Conservation (phyloP, 495 filamentous ascomycete species). For the Daldinia decipiens region DNA sequence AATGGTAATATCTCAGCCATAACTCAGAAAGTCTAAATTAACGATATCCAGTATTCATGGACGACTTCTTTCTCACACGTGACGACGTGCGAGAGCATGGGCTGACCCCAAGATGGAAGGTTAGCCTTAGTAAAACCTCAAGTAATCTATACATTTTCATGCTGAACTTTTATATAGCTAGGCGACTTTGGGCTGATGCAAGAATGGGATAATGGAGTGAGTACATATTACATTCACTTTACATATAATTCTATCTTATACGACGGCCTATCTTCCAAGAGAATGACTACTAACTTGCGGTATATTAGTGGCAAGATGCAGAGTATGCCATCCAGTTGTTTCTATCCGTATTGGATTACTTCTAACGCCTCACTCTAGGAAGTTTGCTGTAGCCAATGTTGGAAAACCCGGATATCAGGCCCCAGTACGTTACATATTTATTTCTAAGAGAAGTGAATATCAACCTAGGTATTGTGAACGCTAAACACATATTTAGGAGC, state of each 20-base stretch:
- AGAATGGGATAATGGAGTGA: constrained; percentile 30
- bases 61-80: background rate
- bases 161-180: constrained; percentile 17
- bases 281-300: constrained; percentile 4
- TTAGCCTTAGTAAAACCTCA: background rate
- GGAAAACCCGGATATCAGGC: constrained; percentile 31
- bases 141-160: background rate
- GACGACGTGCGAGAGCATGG: constrained; percentile 20
- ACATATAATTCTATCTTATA: background rate
- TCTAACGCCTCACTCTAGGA: constrained; percentile 17
- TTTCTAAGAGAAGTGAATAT: background rate
- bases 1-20: constrained; percentile 17
- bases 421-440: constrained; percentile 21
- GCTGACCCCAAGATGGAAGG: constrained; percentile 21
- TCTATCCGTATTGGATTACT: background rate
- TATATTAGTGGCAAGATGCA: constrained; percentile 16
- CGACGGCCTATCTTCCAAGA: background rate
- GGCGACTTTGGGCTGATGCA: constrained; percentile 29
- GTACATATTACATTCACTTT: background rate
- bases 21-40: background rate
- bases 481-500: constrained; percentile 25
- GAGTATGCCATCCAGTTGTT: constrained; percentile 1
- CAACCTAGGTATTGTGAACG: background rate
- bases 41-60: constrained; percentile 28
- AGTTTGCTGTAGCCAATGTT: constrained; percentile 17